A percentile compares a stretch with the other conserved stretches of the same genome.
Evolutionary conservation across 1,284 basidiomycete genomes (phyloP).

Genomic region (Microbotryum scabiosae): DNA sequence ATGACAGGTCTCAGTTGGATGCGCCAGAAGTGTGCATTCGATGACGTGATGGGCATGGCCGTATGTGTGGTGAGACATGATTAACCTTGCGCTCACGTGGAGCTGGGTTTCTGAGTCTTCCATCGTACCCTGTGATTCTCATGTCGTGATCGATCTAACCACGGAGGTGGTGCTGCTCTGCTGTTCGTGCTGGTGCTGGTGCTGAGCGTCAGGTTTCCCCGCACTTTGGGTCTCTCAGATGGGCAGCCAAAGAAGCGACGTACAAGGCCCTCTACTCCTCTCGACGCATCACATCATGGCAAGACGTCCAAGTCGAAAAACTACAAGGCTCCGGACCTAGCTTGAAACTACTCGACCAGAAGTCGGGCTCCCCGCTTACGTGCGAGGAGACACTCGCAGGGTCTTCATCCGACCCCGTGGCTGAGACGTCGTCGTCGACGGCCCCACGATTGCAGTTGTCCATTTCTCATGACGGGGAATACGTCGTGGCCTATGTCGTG

Average conservation of each 20-base stretch:
- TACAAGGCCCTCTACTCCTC: conserved; percentile 36
- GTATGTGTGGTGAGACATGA: too few species aligned
- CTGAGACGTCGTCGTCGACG: neutral
- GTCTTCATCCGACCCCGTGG: too few species aligned
- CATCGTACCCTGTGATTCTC: too few species aligned
- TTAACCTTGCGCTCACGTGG: too few species aligned
- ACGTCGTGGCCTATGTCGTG: conserved; percentile 29
- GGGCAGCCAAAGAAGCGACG: conserved; percentile 38
- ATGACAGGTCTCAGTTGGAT: neutral
- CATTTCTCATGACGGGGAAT: conserved; percentile 31
- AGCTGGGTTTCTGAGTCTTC: too few species aligned
- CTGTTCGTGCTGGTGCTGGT: neutral
- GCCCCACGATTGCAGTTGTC: conserved; percentile 20
- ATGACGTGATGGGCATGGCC: too few species aligned
- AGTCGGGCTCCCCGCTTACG: neutral
- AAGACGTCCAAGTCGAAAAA: conserved; percentile 27
- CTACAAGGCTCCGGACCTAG: neutral
- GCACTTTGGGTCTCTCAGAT: conserved; percentile 19
- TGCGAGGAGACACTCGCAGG: neutral
- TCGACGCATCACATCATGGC: conserved; percentile 22
- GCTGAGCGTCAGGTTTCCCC: neutral
- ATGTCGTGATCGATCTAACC: too few species aligned
- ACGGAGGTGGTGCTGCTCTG: neutral
- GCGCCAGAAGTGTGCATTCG: too few species aligned
- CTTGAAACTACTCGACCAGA: neutral